These are phyloP conservation scores for Gloeostereum incarnatum DNA, from an alignment of 768 basidiomycete species.

Conservation along the genomic window DNA sequence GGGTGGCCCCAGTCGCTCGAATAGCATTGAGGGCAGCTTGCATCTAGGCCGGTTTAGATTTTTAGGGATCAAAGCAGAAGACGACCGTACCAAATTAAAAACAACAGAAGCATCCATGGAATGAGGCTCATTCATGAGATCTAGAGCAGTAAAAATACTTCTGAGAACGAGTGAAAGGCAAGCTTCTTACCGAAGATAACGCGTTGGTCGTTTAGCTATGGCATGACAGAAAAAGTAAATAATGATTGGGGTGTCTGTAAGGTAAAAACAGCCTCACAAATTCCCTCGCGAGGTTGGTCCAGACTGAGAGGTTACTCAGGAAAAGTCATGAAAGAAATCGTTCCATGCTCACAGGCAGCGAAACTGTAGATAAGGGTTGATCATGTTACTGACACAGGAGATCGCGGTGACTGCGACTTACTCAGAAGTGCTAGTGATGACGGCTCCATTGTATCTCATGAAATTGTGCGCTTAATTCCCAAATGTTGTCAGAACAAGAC, in stretches of 20 bases:
- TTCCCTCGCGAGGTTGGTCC: conserved; percentile 44
- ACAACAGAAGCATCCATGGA: conserved; percentile 44
- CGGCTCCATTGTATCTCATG: conserved; percentile 46
- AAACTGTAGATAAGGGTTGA: too few species aligned
- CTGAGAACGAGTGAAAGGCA: not conserved
- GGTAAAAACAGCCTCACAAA: conserved; percentile 45
- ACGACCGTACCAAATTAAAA: conserved; percentile 33
- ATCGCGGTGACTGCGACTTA: conserved; percentile 16
- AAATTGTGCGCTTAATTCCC: conserved; percentile 43
- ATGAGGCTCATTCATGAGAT: conserved; percentile 61
- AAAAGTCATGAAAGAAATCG: too few species aligned
- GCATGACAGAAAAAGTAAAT: not conserved
- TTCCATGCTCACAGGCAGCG: too few species aligned
- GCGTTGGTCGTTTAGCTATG: conserved; percentile 32
- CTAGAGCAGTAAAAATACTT: conserved; percentile 12
- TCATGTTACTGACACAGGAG: not conserved
- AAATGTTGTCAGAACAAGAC: too few species aligned
- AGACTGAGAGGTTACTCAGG: conserved; percentile 33
- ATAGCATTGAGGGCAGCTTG: conserved; percentile 65
- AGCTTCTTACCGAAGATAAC: conserved; percentile 43
- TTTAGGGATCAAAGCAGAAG: not conserved
- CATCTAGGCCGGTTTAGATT: conserved; percentile 23
- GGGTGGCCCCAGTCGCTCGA: conserved; percentile 55
- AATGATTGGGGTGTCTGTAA: not conserved
- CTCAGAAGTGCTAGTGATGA: conserved; percentile 39